Base-by-base conservation (phyloP, 1,284 basidiomycete species). In the Microbotryum lychnidis-dioicae region DNA sequence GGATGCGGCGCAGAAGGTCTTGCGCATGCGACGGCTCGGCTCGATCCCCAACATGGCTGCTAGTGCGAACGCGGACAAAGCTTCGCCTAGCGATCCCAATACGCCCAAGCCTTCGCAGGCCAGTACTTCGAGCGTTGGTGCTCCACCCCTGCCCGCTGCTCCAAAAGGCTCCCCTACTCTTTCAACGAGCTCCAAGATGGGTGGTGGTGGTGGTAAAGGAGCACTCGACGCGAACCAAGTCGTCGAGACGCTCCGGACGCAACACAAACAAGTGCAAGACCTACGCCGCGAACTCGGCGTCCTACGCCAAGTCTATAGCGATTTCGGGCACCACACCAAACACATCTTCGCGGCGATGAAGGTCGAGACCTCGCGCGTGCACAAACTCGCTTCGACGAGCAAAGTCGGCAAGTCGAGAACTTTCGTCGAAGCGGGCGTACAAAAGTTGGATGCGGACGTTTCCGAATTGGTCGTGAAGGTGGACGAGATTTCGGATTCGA, bases 241-340 rank as follows among this genome's bases (percentile, higher is more conserved):
- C 49, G 84, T 89, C n/a, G 76, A 79, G 3, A 89, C 96, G 71
- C 81, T 97, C 64, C 87, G 88, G 74, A 86, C 84, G 2, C 93
- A 97, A 72, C 92, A 94, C 72, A 89, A 94, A 73, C 92, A 96
- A 73, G 86, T 97, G 16, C 91, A 93, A 75, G 87, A 87, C 70
- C 80, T 98, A 21, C 86, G 96, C 8, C 84, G 92, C 3, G 94
- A 98, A 73, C 80, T 98, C 8, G 93, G 89, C 0, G 82, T 92
- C 70, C 87, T 97, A 82, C 84, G 91, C 1, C 94, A 98, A 76
- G 78, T 97, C 47, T 97, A 98, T 75, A 84, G 85, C 31, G 91
- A 96, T 70, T 97, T 97, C 73, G 86, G 91, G 79, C 84, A 83
- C 67, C 84, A 89, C 73, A 93, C 93, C 44, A 93, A 94, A 76